Percentiles rank a stretch among this genome's conserved stretches.
phyloP scores from a whole-genome alignment of 2,329 filamentous ascomycete genomes.

The Aspergillus transmontanensis region DNA sequence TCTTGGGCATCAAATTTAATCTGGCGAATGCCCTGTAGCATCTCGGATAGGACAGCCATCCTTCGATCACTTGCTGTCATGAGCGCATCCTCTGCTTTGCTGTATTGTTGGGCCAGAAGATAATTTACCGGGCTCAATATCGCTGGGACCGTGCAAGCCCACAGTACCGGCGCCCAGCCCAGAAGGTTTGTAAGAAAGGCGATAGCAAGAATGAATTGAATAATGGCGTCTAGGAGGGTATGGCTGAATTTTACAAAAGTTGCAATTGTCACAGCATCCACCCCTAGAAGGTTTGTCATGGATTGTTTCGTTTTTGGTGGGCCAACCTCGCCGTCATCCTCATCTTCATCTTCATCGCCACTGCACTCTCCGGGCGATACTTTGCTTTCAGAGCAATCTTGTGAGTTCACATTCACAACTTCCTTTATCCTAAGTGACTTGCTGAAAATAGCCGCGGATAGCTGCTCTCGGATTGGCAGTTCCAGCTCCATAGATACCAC shows the following conservation, averaged over 20 bases:
- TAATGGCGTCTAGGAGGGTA: constrained; percentile 62
- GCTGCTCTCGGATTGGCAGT: constrained; percentile 66
- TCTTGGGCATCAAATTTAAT: constrained; percentile 82
- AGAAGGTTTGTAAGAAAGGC: constrained; percentile 67
- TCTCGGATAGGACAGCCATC: constrained; percentile 73
- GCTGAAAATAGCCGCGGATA: constrained; percentile 71
- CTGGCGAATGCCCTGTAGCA: constrained; percentile 75
- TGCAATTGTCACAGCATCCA: constrained; percentile 69
- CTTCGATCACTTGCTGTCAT: constrained; percentile 78
- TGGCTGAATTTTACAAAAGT: constrained; percentile 68
- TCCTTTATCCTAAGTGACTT: constrained; percentile 76
- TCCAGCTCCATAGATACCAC: constrained; percentile 15
- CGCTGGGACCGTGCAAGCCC: constrained; percentile 65
- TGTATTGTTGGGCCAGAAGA: constrained; percentile 65
- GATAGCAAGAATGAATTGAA: constrained; percentile 67
- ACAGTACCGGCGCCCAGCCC: constrained; percentile 68
- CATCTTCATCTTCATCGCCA: constrained; percentile 40
- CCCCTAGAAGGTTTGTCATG: constrained; percentile 74
- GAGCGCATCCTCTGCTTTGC: constrained; percentile 64
- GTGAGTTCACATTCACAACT: constrained; percentile 45
- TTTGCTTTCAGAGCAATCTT: constrained; percentile 33
- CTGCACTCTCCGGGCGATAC: background rate
- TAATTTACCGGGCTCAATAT: constrained; percentile 69
- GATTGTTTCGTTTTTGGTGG: constrained; percentile 56
- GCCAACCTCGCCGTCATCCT: constrained; percentile 36